phyloP scores from a whole-genome alignment of 352 stramenopile species.

The Phytophthora kernoviae region DNA sequence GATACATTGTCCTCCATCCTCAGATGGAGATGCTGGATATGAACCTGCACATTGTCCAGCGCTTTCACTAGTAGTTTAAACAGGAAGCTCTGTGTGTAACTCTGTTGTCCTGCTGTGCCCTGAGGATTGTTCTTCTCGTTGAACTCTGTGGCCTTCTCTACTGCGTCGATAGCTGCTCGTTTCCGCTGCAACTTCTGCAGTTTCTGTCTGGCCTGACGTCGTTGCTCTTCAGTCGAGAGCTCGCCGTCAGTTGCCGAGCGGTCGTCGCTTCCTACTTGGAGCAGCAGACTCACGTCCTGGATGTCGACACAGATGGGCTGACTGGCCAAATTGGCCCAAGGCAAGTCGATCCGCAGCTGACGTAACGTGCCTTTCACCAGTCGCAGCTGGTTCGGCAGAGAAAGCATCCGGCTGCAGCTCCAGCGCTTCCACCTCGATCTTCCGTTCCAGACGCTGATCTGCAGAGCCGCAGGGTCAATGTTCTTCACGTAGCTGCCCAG shows the following conservation, averaged over 20 bases:
- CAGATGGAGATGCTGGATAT: slow-evolving; percentile 79
- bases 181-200: slow-evolving; percentile 75
- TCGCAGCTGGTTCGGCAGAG: slow-evolving; percentile 62
- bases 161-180: slow-evolving; percentile 73
- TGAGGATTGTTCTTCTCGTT: slow-evolving; percentile 48
- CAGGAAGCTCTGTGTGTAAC: slow-evolving; percentile 78
- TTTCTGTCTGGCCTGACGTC: slow-evolving; percentile 38
- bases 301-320: slow-evolving; percentile 82
- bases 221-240: slow-evolving; percentile 21
- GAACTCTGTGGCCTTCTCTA: slow-evolving; percentile 76
- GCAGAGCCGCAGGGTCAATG: slow-evolving; percentile 82
- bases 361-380: slow-evolving; percentile 82
- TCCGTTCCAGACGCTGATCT: slow-evolving; percentile 88
- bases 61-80: slow-evolving; percentile 83
- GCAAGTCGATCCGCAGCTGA: slow-evolving; percentile 74
- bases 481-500: slow-evolving; percentile 88
- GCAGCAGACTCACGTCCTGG: slow-evolving; percentile 74
- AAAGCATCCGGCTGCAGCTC: slow-evolving; percentile 80
- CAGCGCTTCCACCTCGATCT: slow-evolving; percentile 83
- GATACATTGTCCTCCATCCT: slow-evolving; percentile 73
- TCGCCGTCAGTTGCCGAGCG: slow-evolving; percentile 11
- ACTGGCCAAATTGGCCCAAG: slow-evolving; percentile 73
- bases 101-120: slow-evolving; percentile 10
- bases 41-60: slow-evolving; percentile 86
- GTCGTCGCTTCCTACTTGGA: slow-evolving; percentile 54